Conservation (phyloP, 495 filamentous ascomycete genomes). For the Annulohypoxylon stygium region DNA sequence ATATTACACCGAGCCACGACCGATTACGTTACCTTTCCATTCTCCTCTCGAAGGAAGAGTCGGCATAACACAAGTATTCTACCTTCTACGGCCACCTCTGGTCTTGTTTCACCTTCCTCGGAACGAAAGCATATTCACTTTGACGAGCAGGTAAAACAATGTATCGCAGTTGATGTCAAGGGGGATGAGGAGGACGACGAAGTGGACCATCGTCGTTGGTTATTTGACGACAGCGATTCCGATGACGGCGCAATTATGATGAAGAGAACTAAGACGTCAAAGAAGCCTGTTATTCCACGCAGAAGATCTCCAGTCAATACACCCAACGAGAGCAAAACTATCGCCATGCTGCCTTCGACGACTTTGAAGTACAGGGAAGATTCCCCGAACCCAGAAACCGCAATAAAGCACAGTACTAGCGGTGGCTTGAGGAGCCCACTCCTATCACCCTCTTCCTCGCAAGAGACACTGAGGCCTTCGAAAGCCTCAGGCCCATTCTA, state of each 20-base stretch:
- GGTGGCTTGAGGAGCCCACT: constrained; percentile 63
- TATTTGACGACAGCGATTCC: constrained; percentile 72
- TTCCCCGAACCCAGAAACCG: constrained; percentile 75
- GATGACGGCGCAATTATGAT: constrained; percentile 88
- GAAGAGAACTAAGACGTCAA: constrained; percentile 68
- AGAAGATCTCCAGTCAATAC: constrained; percentile 61
- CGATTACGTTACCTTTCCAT: constrained; percentile 72
- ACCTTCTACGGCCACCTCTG: constrained; percentile 72
- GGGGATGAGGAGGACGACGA: constrained; percentile 76
- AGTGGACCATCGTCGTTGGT: constrained; percentile 53
- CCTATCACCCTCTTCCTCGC: constrained; percentile 74
- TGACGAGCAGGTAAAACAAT: constrained; percentile 94
- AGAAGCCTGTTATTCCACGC: constrained; percentile 57
- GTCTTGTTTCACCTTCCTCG: constrained; percentile 72
- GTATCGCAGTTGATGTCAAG: constrained; percentile 91
- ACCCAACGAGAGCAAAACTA: constrained; percentile 83
- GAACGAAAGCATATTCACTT: constrained; percentile 93
- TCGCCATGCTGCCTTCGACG: constrained; percentile 91
- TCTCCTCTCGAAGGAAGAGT: constrained; percentile 68
- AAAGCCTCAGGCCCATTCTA: constrained; percentile 78
- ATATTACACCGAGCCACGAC: constrained; percentile 70
- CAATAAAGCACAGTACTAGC: constrained; percentile 66
- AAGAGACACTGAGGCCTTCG: constrained; percentile 80
- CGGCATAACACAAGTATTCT: constrained; percentile 68
- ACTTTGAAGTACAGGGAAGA: constrained; percentile 91